Percentiles rank a stretch among this genome's conserved stretches.
phyloP scores from a whole-genome alignment of 768 basidiomycete genomes.

The Boletus pseudopeckii region DNA sequence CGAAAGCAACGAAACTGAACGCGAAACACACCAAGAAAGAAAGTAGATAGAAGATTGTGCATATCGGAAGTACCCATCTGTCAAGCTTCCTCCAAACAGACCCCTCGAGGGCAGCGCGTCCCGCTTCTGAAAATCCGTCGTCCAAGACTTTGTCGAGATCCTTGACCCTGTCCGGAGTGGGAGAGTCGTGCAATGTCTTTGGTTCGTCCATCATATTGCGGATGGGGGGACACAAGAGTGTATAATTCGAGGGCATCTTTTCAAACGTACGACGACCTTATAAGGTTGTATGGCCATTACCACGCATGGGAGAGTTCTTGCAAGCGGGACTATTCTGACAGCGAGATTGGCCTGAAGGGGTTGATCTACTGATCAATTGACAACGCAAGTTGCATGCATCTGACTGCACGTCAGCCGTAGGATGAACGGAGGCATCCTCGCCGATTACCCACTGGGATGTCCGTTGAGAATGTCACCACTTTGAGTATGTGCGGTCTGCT shows the following conservation, averaged over 20 bases:
- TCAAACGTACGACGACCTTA: not conserved
- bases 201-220: constrained; percentile 4
- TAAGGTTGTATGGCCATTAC: not conserved
- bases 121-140: constrained; percentile 11
- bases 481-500: not conserved
- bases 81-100: constrained; percentile 51
- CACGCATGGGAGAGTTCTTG: not conserved
- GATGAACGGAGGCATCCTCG: not conserved
- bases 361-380: not conserved
- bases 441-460: not conserved
- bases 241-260: not conserved
- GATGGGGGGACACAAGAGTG: not conserved
- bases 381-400: not conserved
- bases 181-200: not conserved
- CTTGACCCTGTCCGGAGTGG: constrained; percentile 1
- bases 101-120: constrained; percentile 32
- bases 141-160: constrained; percentile 4
- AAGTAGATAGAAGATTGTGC: constrained; percentile 48
- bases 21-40: constrained; percentile 47
- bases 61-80: constrained; percentile 44
- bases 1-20: not conserved
- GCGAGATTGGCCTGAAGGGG: not conserved
- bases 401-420: not conserved
- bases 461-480: not conserved
- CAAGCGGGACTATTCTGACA: not conserved